Evolutionary conservation across 306 rosid species (phyloP).

Genomic region (Prunus armeniaca): DNA sequence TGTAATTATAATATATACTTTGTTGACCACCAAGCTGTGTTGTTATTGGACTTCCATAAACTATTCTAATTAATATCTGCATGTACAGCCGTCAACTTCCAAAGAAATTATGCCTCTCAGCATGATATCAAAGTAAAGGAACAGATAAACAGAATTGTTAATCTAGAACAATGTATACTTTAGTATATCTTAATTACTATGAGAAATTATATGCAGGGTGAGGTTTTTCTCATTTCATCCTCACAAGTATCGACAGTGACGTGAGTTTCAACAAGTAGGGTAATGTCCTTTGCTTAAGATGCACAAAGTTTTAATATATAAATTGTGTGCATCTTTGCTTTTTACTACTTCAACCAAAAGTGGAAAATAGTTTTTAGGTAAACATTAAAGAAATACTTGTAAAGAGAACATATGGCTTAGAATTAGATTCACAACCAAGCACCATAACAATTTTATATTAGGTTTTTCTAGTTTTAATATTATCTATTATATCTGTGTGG

Average conservation of each 20-base stretch:
- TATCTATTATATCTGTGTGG: not conserved
- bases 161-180: not conserved
- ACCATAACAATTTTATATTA: not conserved
- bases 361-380: not conserved
- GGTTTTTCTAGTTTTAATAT: not conserved
- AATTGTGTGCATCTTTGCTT: not conserved
- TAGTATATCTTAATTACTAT: not conserved
- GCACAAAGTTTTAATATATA: not conserved
- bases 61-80: not conserved
- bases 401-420: not conserved
- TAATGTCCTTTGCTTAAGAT: not conserved
- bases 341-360: not conserved
- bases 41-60: not conserved
- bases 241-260: not conserved
- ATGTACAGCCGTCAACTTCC: conserved; percentile 16
- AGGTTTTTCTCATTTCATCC: not conserved
- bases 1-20: not conserved
- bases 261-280: not conserved
- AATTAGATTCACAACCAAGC: not conserved
- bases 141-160: not conserved
- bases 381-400: not conserved
- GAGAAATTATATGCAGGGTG: not conserved
- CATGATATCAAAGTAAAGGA: not conserved
- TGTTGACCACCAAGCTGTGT: conserved; percentile 1
- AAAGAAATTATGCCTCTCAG: not conserved